These are phyloP conservation scores for Streptanthus diversifolius DNA, from an alignment of 345 rosid genomes.

Conservation along the genomic window DNA sequence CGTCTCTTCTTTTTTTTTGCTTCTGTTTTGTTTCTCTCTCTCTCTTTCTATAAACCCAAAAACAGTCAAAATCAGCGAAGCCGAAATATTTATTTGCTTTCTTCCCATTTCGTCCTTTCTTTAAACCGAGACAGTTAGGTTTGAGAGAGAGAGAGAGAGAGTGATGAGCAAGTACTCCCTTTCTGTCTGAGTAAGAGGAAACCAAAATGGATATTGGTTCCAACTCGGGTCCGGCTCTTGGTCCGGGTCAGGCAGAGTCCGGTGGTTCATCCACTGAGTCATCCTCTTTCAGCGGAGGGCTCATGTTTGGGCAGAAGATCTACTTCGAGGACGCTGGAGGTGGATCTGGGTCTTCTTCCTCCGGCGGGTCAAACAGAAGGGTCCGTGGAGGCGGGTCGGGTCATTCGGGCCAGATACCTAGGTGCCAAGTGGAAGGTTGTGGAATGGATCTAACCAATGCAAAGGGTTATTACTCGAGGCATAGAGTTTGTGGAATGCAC, in stretches of 20 bases:
- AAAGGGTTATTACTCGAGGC: conserved; percentile 89
- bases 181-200: conserved; percentile 26
- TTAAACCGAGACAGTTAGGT: conserved; percentile 19
- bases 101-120: conserved; percentile 21
- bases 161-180: conserved; percentile 4
- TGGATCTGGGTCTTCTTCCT: conserved; percentile 41
- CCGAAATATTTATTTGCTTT: conserved; percentile 17
- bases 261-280: conserved; percentile 54
- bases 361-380: conserved; percentile 37
- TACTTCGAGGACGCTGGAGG: conserved; percentile 66
- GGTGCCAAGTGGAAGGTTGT: conserved; percentile 97
- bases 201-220: conserved; percentile 63
- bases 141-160: conserved; percentile 1
- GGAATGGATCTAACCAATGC: conserved; percentile 88
- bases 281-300: conserved; percentile 59
- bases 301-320: conserved; percentile 70
- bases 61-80: conserved; percentile 33
- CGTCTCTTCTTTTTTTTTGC: conserved; percentile 26
- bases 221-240: conserved; percentile 52
- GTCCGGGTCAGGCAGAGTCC: conserved; percentile 39
- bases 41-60: conserved; percentile 4
- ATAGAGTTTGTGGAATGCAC: conserved; percentile 83
- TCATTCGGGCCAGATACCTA: conserved; percentile 58
- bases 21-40: conserved; percentile 10
- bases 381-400: conserved; percentile 40